phyloP scores from a whole-genome alignment of 78 protist species.

The Emiliania huxleyi region DNA sequence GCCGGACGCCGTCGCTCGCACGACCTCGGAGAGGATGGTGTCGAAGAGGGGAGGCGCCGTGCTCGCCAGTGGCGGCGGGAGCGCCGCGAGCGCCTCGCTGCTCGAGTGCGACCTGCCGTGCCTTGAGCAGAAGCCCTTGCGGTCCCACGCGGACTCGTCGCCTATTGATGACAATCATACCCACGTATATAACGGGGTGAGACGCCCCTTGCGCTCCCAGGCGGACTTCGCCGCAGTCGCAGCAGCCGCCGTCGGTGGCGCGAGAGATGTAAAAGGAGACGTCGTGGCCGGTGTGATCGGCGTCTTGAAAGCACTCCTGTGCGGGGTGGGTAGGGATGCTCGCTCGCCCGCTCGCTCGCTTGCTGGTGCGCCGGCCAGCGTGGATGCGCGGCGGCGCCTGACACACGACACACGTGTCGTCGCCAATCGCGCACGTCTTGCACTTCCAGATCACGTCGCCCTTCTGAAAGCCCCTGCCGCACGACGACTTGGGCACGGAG shows the following conservation, averaged over 20 bases:
- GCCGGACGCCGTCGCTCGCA: no score
- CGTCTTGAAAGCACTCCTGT: background rate
- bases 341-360: background rate
- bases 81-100: background rate
- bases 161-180: no score
- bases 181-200: no score
- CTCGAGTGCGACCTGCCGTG: background rate
- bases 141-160: background rate
- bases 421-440: background rate
- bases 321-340: background rate
- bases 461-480: background rate
- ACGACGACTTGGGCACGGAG: background rate
- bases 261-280: background rate
- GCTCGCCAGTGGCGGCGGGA: background rate
- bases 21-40: background rate
- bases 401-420: background rate
- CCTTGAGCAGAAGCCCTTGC: background rate
- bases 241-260: background rate
- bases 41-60: background rate
- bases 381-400: no score
- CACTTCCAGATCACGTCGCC: background rate
- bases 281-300: background rate
- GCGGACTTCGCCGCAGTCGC: slow-evolving; percentile 21
- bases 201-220: background rate
- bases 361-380: background rate